Conservation (phyloP, 1,284 basidiomycete genomes). For the Fomitopsis schrenkii region DNA sequence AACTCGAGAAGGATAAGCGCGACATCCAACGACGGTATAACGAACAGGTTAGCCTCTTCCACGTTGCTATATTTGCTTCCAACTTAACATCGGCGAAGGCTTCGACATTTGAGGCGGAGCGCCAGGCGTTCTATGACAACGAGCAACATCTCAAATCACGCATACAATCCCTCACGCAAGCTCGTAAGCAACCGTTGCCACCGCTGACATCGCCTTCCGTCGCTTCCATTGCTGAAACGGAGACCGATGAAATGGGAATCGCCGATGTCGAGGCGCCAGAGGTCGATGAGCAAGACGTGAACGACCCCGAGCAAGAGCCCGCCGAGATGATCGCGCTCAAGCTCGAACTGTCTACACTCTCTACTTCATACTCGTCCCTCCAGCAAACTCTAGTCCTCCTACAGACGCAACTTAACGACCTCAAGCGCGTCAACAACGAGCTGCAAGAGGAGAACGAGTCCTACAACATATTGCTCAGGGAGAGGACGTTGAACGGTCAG, state of each 20-base stretch:
- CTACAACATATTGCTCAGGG: conserved; percentile 87
- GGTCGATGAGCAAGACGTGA: conserved; percentile 37
- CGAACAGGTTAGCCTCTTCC: conserved; percentile 54
- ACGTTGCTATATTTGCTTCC: not conserved
- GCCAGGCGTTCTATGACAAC: conserved; percentile 83
- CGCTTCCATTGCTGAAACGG: conserved; percentile 37
- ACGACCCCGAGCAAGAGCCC: conserved; percentile 67
- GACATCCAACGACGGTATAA: conserved; percentile 76
- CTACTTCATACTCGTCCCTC: conserved; percentile 73
- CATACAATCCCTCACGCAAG: conserved; percentile 71
- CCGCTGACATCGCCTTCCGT: conserved; percentile 27
- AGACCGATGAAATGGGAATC: conserved; percentile 38
- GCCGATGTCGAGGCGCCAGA: conserved; percentile 18
- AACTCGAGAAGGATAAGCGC: conserved; percentile 78
- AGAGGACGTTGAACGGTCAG: conserved; percentile 84
- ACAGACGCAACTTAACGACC: conserved; percentile 71
- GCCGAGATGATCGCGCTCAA: conserved; percentile 80
- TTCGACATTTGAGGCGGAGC: conserved; percentile 76
- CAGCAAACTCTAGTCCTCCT: conserved; percentile 74
- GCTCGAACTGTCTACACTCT: conserved; percentile 76
- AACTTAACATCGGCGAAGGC: conserved; percentile 41
- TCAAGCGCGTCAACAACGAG: conserved; percentile 77
- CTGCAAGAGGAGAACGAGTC: conserved; percentile 92
- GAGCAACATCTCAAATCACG: conserved; percentile 85
- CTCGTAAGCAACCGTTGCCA: conserved; percentile 44